phyloP scores from a whole-genome alignment of 2,329 filamentous ascomycete species.

The Epichloe baconii region DNA sequence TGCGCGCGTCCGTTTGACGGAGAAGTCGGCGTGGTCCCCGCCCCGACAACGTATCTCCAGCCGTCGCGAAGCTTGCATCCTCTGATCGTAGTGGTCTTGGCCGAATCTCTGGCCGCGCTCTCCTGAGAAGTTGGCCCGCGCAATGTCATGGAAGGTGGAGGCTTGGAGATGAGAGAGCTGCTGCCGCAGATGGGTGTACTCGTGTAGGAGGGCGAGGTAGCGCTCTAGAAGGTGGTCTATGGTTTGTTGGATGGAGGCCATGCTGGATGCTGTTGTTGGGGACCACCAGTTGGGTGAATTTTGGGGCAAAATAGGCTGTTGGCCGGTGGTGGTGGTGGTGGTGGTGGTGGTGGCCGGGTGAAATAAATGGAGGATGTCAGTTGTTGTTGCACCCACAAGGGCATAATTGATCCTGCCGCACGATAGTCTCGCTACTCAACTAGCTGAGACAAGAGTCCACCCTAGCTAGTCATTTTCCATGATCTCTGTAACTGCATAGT shows the following conservation, averaged over 20 bases:
- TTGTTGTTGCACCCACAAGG: too few relatives aligned
- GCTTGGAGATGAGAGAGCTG: conserved; percentile 41
- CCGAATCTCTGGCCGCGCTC: conserved; percentile 52
- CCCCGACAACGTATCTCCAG: background rate
- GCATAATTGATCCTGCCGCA: too few relatives aligned
- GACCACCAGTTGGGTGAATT: background rate
- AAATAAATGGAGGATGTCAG: too few relatives aligned
- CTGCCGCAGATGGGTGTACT: conserved; percentile 48
- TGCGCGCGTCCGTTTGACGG: background rate
- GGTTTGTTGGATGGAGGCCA: conserved; percentile 15
- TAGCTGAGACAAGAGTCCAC: too few relatives aligned
- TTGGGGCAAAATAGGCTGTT: too few relatives aligned
- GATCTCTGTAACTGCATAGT: too few relatives aligned
- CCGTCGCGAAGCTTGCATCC: conserved; percentile 50
- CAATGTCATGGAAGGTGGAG: conserved; percentile 44
- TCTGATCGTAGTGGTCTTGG: conserved; percentile 56
- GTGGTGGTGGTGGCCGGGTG: too few relatives aligned
- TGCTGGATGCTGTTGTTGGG: background rate
- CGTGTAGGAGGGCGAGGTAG: conserved; percentile 53
- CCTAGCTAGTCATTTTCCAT: too few relatives aligned
- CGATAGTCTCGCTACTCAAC: too few relatives aligned
- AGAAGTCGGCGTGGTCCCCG: background rate
- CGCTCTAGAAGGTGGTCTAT: conserved; percentile 52
- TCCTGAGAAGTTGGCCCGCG: conserved; percentile 65
- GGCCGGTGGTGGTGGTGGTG: too few relatives aligned